Evolutionary conservation across 495 filamentous ascomycete species (phyloP).

Genomic region (Pyrenula massariospora): DNA sequence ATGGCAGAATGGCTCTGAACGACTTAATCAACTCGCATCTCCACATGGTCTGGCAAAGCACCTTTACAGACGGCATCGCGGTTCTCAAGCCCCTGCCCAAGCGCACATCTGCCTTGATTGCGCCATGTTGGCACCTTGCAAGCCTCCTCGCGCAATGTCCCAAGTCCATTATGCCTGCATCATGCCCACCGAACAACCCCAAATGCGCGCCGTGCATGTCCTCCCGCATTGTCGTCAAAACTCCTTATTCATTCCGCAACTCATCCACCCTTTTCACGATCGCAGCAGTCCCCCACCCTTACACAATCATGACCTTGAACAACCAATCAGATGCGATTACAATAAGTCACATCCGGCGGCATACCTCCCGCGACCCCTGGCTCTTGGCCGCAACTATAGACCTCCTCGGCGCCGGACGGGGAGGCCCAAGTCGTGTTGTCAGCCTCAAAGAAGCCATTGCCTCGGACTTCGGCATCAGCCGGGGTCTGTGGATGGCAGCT

Average conservation of each 20-base stretch:
- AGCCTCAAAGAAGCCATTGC: slow-evolving; percentile 77
- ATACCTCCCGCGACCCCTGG: slow-evolving; percentile 74
- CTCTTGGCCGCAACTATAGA: slow-evolving; percentile 59
- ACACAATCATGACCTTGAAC: slow-evolving; percentile 59
- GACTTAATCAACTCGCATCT: slow-evolving; percentile 76
- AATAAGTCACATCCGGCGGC: slow-evolving; percentile 58
- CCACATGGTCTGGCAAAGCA: slow-evolving; percentile 72
- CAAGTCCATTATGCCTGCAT: slow-evolving; percentile 51
- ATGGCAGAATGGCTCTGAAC: slow-evolving; percentile 51
- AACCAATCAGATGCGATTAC: slow-evolving; percentile 40
- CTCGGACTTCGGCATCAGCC: slow-evolving; percentile 40
- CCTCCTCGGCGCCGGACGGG: slow-evolving; percentile 46
- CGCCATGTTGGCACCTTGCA: slow-evolving; percentile 59
- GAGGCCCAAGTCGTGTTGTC: slow-evolving; percentile 50
- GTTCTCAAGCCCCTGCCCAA: slow-evolving; percentile 67
- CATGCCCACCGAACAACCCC: slow-evolving; percentile 75
- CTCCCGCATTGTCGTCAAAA: slow-evolving; percentile 27
- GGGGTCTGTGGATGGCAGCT: slow-evolving; percentile 70
- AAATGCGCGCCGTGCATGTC: slow-evolving; percentile 62
- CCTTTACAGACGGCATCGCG: slow-evolving; percentile 62
- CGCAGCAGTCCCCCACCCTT: slow-evolving; percentile 81
- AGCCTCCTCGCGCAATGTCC: slow-evolving; percentile 62
- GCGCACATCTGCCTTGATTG: slow-evolving; percentile 58
- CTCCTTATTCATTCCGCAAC: slow-evolving; percentile 47
- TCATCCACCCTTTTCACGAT: slow-evolving; percentile 61